Conservation (phyloP, 2,329 filamentous ascomycete genomes). For the Trichoderma simmonsii region DNA sequence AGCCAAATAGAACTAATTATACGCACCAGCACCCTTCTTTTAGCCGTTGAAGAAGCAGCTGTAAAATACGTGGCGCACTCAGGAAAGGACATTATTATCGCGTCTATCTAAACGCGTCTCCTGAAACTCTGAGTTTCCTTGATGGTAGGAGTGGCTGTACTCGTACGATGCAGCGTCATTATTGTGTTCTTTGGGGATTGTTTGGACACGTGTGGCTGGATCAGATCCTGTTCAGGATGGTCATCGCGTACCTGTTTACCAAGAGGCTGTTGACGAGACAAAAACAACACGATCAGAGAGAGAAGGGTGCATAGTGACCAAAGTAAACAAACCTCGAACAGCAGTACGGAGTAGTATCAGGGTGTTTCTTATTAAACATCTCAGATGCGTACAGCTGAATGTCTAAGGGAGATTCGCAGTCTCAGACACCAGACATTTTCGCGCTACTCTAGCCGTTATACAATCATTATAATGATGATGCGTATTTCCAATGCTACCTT, state of each 20-base stretch:
- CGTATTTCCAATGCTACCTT: not conserved
- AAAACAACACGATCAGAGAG: not conserved
- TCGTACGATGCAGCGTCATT: not conserved
- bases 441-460: not conserved
- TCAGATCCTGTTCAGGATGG: not conserved
- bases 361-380: not conserved
- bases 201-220: not conserved
- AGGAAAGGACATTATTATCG: slow-evolving; percentile 66
- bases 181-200: not conserved
- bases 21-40: slow-evolving; percentile 59
- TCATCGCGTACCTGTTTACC: not conserved
- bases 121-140: not conserved
- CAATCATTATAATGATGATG: not conserved
- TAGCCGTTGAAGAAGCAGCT: slow-evolving; percentile 63
- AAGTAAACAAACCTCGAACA: not conserved
- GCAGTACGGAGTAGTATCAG: not conserved
- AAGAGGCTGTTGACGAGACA: not conserved
- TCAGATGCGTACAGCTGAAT: not conserved
- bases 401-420: not conserved
- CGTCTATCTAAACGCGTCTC: slow-evolving; percentile 34
- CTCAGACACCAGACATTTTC: not conserved
- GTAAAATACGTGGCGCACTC: slow-evolving; percentile 56
- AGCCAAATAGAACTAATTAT: slow-evolving; percentile 60
- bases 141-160: not conserved
- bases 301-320: not conserved